Evolutionary conservation across 1,284 basidiomycete species (phyloP), one percentile per base, ranked within the genome.

Genomic region (Austroboletus olivaceoglutinosus): DNA sequence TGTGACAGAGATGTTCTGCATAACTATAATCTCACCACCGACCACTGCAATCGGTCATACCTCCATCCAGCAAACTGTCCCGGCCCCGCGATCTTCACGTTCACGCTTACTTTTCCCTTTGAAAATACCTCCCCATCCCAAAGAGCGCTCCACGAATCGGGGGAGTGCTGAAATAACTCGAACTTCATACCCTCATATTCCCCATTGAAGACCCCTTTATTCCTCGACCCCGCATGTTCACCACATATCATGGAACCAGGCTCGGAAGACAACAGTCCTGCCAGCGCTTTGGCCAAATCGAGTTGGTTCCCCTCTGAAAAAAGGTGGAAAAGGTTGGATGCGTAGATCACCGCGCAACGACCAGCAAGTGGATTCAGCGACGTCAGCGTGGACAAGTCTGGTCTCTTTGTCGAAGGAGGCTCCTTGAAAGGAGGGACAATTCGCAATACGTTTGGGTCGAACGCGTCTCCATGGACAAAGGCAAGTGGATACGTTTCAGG

Each of bases 301-400:
- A 57, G 42, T 38, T 75, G 71, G 12, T 65, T 52, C 9, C 62
- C 68, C 45, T 74, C 61, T 1, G 57, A 54, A 48, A 75, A 75
- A 0, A 75, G 45, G 49, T 75, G 74, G 53, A 76, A 73, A 23
- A 75, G 62, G 2, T 62, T 55, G 0, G 63, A 47, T 3, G 63
- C 66, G 19, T 71, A 58, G 41, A 75, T 66, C 5, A 65, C 60
- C 1, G 66, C 57, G 42, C 67, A 60, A 13, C 57, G 64, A 1
- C 68, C 64, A 19, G 61, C 61, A 4, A 73, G 65, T 1, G 67
- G 70, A 30, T 63, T 73, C 19, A 74, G 48, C 44, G 67, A 71
- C 5, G 58, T 61, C 21, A 73, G 40, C 15, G 49, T 46, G 12
- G 56, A 45, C 21, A 73, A 12, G 16, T 68, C 52, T 30, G 51